Evolutionary conservation across 192 early-diverging fungal species (phyloP).

Genomic region (Cladochytrium replicatum): DNA sequence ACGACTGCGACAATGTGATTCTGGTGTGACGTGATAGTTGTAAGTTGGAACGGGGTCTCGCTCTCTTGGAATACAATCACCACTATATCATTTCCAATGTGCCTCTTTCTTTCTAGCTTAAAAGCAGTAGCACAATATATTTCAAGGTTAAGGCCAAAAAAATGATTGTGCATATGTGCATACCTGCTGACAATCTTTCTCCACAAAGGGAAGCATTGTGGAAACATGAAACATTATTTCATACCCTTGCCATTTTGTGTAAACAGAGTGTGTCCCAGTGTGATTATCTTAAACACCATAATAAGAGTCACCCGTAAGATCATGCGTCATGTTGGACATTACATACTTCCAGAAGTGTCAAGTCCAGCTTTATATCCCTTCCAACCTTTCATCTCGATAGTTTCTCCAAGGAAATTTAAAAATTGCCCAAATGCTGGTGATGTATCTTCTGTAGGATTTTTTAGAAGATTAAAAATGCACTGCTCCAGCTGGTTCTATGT

Average conservation of each 20-base stretch:
- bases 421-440: constrained; percentile 53
- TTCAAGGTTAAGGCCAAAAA: background rate
- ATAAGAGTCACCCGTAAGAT: background rate
- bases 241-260: constrained; percentile 65
- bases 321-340: background rate
- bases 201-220: constrained; percentile 58
- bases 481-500: constrained; percentile 2
- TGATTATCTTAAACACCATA: constrained; percentile 43
- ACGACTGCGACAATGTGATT: constrained; percentile 50
- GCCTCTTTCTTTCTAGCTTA: constrained; percentile 54
- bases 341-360: constrained; percentile 53
- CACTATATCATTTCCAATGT: constrained; percentile 68
- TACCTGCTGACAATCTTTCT: constrained; percentile 55
- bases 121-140: background rate
- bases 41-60: constrained; percentile 36
- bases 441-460: constrained; percentile 30
- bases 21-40: constrained; percentile 40
- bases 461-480: background rate
- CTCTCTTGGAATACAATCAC: constrained; percentile 42
- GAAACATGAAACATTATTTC: constrained; percentile 71
- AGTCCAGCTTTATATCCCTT: constrained; percentile 66
- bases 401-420: constrained; percentile 58
- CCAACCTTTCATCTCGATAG: constrained; percentile 62
- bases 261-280: constrained; percentile 57
- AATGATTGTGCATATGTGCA: background rate